Base-by-base conservation (phyloP, 2,329 filamentous ascomycete genomes). In the Fusarium sp. region DNA sequence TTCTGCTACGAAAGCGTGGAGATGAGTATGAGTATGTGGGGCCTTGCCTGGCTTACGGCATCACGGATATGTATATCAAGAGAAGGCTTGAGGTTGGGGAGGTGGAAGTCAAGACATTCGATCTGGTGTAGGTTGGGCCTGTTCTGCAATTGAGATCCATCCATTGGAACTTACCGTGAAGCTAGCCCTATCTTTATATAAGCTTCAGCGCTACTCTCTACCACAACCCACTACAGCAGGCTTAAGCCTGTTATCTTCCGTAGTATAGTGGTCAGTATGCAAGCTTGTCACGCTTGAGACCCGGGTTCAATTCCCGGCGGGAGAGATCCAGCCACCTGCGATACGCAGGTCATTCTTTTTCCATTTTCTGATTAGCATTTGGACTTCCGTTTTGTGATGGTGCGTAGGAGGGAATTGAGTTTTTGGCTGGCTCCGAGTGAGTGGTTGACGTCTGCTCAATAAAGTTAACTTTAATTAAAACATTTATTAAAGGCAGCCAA, bases 201-300 rank as follows among this genome's bases (percentile, higher is more conserved):
- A 3, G 0, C 3, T 12, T 1, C 0, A 0, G 0, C 13, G 22
- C 3, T 3, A 0, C 0, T 12, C 1, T 3, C 7, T 17, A 38
- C 18, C 33, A 27, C 22, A 52, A 38, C 49, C 49, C 22, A 38
- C 49, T 52, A 52, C 49, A 52, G 49, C 49, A 52, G 49, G 49
- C 33, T n/a, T 18, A n/a, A 53, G 49, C 49, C 33, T 39, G 33
- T 52, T 38, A 52, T 52, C 49, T 52, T 52, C 49, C 33, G 33
- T 52, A 52, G 33, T 52, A 52, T 52, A 52, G 47, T 52, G 31
- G 38, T 39, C 36, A 25, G 25, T 25, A 25, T 25, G 25, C 25
- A 25, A 25, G 25, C 25, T 25, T 25, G 25, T 25, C 25, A 25
- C 25, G 25, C 25, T 25, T 25, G 25, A 25, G 25, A 25, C 25